Evolutionary conservation across 148 eudicot genomes (phyloP).

Genomic region (Polygonum aviculare): DNA sequence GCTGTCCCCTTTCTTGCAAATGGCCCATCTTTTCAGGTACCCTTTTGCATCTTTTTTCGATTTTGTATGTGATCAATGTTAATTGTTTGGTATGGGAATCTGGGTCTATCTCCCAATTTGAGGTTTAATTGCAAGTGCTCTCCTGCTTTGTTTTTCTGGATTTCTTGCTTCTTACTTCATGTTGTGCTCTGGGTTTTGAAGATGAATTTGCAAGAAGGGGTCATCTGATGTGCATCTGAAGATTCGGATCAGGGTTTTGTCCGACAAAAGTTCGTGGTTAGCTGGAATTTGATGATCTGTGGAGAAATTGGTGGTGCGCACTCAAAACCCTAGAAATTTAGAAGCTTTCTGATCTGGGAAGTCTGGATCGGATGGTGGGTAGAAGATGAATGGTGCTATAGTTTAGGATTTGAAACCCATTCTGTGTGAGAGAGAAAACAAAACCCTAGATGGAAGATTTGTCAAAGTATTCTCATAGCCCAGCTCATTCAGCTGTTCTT

Average conservation of each 20-base stretch:
- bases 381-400: not conserved
- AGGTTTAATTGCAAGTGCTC: not conserved
- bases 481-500: conserved; percentile 59
- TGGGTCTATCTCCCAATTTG: not conserved
- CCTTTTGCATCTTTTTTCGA: not conserved
- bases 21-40: not conserved
- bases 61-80: not conserved
- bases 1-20: not conserved
- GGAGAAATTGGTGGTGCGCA: not conserved
- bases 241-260: not conserved
- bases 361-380: not conserved
- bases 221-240: not conserved
- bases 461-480: conserved; percentile 66
- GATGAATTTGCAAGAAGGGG: not conserved
- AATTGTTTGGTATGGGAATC: not conserved
- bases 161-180: conserved; percentile 2
- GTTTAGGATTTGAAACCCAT: not conserved
- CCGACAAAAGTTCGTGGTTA: not conserved
- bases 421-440: not conserved
- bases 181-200: not conserved
- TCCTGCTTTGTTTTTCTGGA: not conserved
- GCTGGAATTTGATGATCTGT: not conserved
- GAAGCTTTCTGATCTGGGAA: not conserved
- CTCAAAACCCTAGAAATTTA: not conserved
- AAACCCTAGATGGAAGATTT: conserved; percentile 25